Percentiles rank a stretch among this genome's conserved stretches.
These are phyloP conservation scores for Polyporus tsugae DNA, from an alignment of 1,284 basidiomycete genomes.

Conservation along the genomic window DNA sequence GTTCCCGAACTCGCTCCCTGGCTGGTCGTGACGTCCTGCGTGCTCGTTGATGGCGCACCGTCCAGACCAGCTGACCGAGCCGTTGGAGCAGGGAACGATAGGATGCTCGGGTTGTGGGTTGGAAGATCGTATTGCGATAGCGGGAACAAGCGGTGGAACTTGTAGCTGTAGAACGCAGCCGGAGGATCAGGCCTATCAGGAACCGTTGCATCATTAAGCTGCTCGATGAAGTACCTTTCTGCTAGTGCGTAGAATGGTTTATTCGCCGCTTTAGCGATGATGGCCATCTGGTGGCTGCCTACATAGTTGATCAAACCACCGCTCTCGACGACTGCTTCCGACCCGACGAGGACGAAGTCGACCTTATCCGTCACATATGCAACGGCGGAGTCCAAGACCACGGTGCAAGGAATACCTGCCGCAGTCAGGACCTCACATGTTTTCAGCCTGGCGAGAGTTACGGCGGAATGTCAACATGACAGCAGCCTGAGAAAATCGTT, in stretches of 20 bases:
- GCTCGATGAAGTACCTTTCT: conserved; percentile 70
- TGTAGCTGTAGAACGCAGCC: conserved; percentile 72
- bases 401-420: conserved; percentile 92
- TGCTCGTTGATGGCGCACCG: conserved; percentile 32
- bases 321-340: conserved; percentile 96
- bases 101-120: conserved; percentile 75
- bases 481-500: conserved; percentile 15
- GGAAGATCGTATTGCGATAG: conserved; percentile 97
- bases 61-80: conserved; percentile 40
- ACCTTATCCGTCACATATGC: conserved; percentile 95
- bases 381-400: conserved; percentile 96
- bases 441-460: conserved; percentile 67
- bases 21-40: conserved; percentile 24
- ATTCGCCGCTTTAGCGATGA: conserved; percentile 93
- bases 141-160: conserved; percentile 97
- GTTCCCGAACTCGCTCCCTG: conserved; percentile 25
- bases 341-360: conserved; percentile 95
- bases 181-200: conserved; percentile 37
- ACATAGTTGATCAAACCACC: conserved; percentile 91
- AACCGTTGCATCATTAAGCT: conserved; percentile 26
- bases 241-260: conserved; percentile 98
- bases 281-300: conserved; percentile 95
- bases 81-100: conserved; percentile 63
- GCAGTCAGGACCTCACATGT: conserved; percentile 87
- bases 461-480: conserved; percentile 21